Base-by-base conservation (phyloP, 148 eudicot species). In the Fagopyrum esculentum region DNA sequence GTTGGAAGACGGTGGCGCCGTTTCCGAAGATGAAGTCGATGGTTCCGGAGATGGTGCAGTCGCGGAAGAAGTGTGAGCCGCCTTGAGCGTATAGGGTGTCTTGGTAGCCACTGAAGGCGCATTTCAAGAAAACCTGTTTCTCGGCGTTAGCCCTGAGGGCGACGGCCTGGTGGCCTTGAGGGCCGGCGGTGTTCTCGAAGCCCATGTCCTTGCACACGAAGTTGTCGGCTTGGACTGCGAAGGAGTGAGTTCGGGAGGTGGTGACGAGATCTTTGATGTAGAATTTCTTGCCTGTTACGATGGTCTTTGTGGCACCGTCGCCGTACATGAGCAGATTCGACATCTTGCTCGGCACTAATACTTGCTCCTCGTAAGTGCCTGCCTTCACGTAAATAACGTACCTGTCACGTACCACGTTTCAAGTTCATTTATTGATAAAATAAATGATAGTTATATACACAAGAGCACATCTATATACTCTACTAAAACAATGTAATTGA, bases 281-380 rank as follows among this genome's bases (percentile, higher is more conserved):
- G 52, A 78, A 83, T 49, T 75, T 81, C 4, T 54, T 78, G 19
- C 92, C 90, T 0, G 87, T 88, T 5, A 92, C 82, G 40, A 92
- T 80, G 3, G 97, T 86, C 63, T 52, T 83, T 5, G 82, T 76
- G 2, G 93, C 87, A 43, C 97, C 97, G 81, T 92, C 94, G 35
- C 94, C 97, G 45, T 85, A 89, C 88, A 92, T 89, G 73, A 80
- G 83, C 7, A 92, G 51, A 15, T 92, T 92, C 6, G 68, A 45
- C 19, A 78, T 77, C 6, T 83, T 78, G 75, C 85, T 83, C 0
- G 76, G 60, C 13, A 92, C 72, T 0, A 75, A 78, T 3, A 92
- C 73, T 15, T 85, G 80, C 47, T 92, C 92, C 10, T 84, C 71
- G 10, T 92, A 89, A 11, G 84, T 61, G 9, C 97, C 94, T 2